Conservation (phyloP, 2,329 filamentous ascomycete genomes). For the Calcarisporium arbuscula region DNA sequence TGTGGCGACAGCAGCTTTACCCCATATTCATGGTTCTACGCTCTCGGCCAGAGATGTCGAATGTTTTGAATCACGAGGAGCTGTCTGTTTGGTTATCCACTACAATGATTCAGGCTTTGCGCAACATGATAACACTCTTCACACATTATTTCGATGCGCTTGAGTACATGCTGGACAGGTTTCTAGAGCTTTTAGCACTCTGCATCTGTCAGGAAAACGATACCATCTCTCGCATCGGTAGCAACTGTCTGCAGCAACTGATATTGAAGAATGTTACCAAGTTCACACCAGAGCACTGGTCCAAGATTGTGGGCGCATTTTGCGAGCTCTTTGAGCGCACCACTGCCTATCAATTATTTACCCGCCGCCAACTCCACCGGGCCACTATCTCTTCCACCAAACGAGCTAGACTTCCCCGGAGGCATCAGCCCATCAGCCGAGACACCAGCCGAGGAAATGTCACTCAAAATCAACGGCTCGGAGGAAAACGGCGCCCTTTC, state of each 20-base stretch:
- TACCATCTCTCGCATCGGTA: slow-evolving; percentile 94
- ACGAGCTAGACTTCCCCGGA: slow-evolving; percentile 45
- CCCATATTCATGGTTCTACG: slow-evolving; percentile 98
- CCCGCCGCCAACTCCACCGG: slow-evolving; percentile 59
- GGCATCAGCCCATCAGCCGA: slow-evolving; percentile 36
- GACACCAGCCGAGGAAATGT: slow-evolving; percentile 41
- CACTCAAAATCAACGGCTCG: slow-evolving; percentile 54
- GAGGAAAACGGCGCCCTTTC: slow-evolving; percentile 29
- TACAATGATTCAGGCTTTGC: slow-evolving; percentile 96
- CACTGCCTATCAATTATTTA: slow-evolving; percentile 92
- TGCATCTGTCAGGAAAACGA: slow-evolving; percentile 99
- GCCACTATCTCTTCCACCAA: slow-evolving; percentile 44
- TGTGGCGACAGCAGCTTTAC: slow-evolving; percentile 94
- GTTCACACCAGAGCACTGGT: slow-evolving; percentile 82
- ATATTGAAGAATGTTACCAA: slow-evolving; percentile 95
- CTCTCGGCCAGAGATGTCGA: slow-evolving; percentile 92
- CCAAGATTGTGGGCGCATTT: slow-evolving; percentile 90
- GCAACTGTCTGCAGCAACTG: slow-evolving; percentile 94
- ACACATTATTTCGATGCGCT: slow-evolving; percentile 96
- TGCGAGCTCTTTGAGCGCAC: slow-evolving; percentile 93
- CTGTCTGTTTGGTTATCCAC: slow-evolving; percentile 97
- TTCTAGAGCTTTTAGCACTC: slow-evolving; percentile 84
- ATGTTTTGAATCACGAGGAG: slow-evolving; percentile 92
- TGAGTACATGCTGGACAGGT: slow-evolving; percentile 97
- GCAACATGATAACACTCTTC: slow-evolving; percentile 98